Conservation (phyloP, 2,329 filamentous ascomycete genomes). For the Pyrenophora seminiperda region DNA sequence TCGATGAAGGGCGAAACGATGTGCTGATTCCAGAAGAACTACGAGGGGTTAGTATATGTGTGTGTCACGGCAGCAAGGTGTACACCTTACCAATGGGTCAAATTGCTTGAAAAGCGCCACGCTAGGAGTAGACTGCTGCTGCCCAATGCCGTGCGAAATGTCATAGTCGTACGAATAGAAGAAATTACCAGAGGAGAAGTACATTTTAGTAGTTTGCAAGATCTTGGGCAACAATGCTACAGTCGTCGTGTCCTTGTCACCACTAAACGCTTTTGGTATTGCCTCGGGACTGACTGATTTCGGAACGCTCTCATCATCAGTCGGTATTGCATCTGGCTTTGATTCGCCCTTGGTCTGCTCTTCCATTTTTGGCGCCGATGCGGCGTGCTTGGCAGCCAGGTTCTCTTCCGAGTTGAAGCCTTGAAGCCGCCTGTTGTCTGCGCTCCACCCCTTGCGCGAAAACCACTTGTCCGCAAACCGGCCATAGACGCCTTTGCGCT, state of each 20-base stretch:
- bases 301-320: slow-evolving; percentile 24
- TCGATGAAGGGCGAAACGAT: slow-evolving; percentile 75
- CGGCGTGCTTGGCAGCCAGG: slow-evolving; percentile 44
- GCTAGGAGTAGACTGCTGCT: slow-evolving; percentile 51
- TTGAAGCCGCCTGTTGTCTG: slow-evolving; percentile 70
- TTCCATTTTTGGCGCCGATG: slow-evolving; percentile 31
- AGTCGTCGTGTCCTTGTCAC: slow-evolving; percentile 41
- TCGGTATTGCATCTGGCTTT: slow-evolving; percentile 29
- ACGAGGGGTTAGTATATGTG: slow-evolving; percentile 5
- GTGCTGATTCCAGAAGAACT: slow-evolving; percentile 91
- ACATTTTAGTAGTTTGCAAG: slow-evolving; percentile 78
- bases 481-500: slow-evolving; percentile 80
- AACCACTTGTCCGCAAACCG: slow-evolving; percentile 92
- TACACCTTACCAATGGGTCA: slow-evolving; percentile 68
- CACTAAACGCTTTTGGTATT: slow-evolving; percentile 43
- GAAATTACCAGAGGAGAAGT: slow-evolving; percentile 83
- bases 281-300: slow-evolving; percentile 39
- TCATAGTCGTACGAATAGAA: slow-evolving; percentile 96
- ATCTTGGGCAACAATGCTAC: slow-evolving; percentile 75
- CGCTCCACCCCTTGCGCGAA: slow-evolving; percentile 78
- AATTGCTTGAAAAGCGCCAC: slow-evolving; percentile 72
- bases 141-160: slow-evolving; percentile 70
- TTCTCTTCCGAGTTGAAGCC: slow-evolving; percentile 66
- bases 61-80: no score
- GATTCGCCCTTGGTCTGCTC: slow-evolving; percentile 23